These are phyloP conservation scores for Phlebiopsis flavidoalba DNA, from an alignment of 768 basidiomycete genomes.

Conservation along the genomic window DNA sequence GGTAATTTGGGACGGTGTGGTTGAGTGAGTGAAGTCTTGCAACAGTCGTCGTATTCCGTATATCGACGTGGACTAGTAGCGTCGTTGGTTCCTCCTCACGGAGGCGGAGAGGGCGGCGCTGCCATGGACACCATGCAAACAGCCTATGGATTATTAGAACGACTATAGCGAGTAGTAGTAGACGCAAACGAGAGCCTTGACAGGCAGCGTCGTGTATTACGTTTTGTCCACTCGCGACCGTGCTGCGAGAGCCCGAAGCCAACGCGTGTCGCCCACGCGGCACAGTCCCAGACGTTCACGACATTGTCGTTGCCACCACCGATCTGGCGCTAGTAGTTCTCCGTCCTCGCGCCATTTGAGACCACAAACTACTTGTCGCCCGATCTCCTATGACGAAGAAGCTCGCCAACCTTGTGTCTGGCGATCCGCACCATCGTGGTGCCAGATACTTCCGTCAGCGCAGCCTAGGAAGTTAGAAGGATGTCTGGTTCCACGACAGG, in stretches of 20 bases:
- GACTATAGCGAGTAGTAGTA: background rate
- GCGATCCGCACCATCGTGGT: constrained; percentile 88
- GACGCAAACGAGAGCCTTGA: constrained; percentile 15
- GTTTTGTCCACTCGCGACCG: constrained; percentile 48
- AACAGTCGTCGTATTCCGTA: constrained; percentile 91
- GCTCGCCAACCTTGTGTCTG: constrained; percentile 83
- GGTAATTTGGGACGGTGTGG: constrained; percentile 89
- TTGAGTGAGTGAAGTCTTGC: constrained; percentile 83
- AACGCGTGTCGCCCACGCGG: constrained; percentile 37
- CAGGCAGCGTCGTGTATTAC: constrained; percentile 51
- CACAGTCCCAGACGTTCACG: constrained; percentile 98
- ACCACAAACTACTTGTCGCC: constrained; percentile 95
- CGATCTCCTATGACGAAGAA: constrained; percentile 83
- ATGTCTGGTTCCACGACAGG: constrained; percentile 83
- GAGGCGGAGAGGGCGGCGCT: constrained; percentile 84
- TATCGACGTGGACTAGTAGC: constrained; percentile 81
- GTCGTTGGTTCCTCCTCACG: constrained; percentile 93
- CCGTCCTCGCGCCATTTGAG: constrained; percentile 87
- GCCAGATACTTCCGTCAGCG: constrained; percentile 92
- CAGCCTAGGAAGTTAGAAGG: constrained; percentile 85
- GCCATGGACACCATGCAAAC: constrained; percentile 98
- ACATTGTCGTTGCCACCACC: constrained; percentile 98
- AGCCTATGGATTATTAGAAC: constrained; percentile 44
- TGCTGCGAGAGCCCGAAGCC: constrained; percentile 17
- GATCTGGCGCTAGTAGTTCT: constrained; percentile 82